phyloP scores from a whole-genome alignment of 2,329 filamentous ascomycete species.

The Penicillium sp. region DNA sequence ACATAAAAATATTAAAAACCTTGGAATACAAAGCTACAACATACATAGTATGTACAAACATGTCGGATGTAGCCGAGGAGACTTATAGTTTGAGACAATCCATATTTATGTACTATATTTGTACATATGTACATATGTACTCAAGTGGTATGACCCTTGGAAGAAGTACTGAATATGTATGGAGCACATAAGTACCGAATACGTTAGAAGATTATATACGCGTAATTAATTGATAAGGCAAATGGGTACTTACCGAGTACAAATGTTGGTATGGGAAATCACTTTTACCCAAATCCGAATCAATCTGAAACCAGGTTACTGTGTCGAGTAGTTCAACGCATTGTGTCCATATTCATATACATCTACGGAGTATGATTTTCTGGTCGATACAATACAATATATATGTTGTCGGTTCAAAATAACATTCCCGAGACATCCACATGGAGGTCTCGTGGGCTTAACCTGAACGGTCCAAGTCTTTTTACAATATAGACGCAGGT shows the following conservation, averaged over 20 bases:
- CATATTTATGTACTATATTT: not conserved
- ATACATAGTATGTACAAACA: too few species aligned
- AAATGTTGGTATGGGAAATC: not conserved
- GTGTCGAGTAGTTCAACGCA: not conserved
- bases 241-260: not conserved
- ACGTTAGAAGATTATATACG: not conserved
- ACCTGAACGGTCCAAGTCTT: slow-evolving; percentile 4
- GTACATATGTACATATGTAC: not conserved
- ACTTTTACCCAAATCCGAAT: not conserved
- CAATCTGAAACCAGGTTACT: slow-evolving; percentile 13
- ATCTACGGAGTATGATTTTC: not conserved
- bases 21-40: too few species aligned
- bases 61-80: not conserved
- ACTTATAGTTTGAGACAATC: not conserved
- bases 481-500: slow-evolving; percentile 20
- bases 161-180: not conserved
- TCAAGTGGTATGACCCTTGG: not conserved
- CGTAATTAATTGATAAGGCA: not conserved
- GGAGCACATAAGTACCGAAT: not conserved
- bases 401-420: not conserved
- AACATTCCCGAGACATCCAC: slow-evolving; percentile 14
- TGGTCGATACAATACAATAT: not conserved
- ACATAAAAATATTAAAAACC: not conserved
- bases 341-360: not conserved
- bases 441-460: slow-evolving; percentile 26